Evolutionary conservation across 345 rosid species (phyloP), one percentile per base, ranked within the genome.

Genomic region (Dipteronia sinensis): DNA sequence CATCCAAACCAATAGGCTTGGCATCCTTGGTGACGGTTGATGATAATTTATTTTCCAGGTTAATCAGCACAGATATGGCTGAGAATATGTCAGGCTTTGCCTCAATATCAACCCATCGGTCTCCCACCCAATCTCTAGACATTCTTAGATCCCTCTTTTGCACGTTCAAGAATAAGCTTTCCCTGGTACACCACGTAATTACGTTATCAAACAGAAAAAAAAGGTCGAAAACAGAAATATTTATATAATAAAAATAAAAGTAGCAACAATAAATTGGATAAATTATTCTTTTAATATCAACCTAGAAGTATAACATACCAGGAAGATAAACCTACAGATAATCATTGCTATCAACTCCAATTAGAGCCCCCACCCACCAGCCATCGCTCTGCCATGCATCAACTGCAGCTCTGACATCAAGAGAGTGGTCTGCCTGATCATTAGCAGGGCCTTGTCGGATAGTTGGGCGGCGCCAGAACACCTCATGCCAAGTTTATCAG

Each of bases 311-410:
- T 77, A 72, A 69, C 86, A 47, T 87, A 96, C 98, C 97, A 70
- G 98, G 92, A 81, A 88, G 87, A 83, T 87, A 92, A 73, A 94
- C 84, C 83, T 82, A 90, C 70, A 94, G 71, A 79, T 81, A 78
- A 67, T 88, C 88, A 67, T 83, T 71, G 47, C 69, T 82, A 69
- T 71, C 78, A 40, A 75, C 79, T 79, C 87, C 88, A 44, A 82
- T 83, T 29, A 92, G 87, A 82, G 94, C 89, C 55, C 97, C 99
- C 85, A 94, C 99, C 97, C 99, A 96, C 99, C 98, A 96, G 75
- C 99, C 99, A 91, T 96, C 99, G 69, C 94, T 93, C 99, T 98
- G 93, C 98, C 99, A 93, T 27, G 93, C 97, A 90, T 96, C 99
- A 72, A 96, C 94, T 58, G 99, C 91, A 73, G 82, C 71, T 65